Conservation (phyloP, 1,284 basidiomycete species). For the Exobasidium rhododendri region DNA sequence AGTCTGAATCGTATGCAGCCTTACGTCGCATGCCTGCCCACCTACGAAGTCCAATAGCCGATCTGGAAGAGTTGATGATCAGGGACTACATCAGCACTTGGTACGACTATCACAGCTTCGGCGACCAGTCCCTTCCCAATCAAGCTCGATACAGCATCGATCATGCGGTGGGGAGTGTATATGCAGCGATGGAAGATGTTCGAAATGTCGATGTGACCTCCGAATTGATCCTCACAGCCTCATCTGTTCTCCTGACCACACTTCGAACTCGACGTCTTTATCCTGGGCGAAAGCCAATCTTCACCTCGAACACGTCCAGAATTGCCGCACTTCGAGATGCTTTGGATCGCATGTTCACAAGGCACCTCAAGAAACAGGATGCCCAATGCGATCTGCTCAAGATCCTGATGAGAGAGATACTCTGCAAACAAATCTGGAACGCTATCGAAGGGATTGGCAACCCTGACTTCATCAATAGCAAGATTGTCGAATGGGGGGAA, state of each 20-base stretch:
- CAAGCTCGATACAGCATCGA: slow-evolving; percentile 37
- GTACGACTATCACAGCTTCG: slow-evolving; percentile 43
- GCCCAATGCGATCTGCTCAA: slow-evolving; percentile 31
- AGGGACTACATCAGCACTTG: slow-evolving; percentile 44
- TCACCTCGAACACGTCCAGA: slow-evolving; percentile 11
- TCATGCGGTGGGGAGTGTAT: slow-evolving; percentile 32
- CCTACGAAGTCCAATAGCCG: slow-evolving; percentile 22
- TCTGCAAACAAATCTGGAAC: slow-evolving; percentile 43
- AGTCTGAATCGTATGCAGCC: slow-evolving; percentile 3
- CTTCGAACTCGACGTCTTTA: slow-evolving; percentile 21
- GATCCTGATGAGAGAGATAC: slow-evolving; percentile 36
- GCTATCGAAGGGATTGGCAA: slow-evolving; percentile 38
- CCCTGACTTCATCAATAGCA: slow-evolving; percentile 44
- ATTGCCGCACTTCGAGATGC: slow-evolving; percentile 37
- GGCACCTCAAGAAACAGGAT: slow-evolving; percentile 31
- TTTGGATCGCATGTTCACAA: slow-evolving; percentile 31
- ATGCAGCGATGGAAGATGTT: slow-evolving; percentile 24
- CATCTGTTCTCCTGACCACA: slow-evolving; percentile 38
- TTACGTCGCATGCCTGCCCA: not conserved
- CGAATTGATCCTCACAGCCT: slow-evolving; percentile 38
- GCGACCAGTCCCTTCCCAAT: slow-evolving; percentile 35
- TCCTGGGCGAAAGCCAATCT: slow-evolving; percentile 1
- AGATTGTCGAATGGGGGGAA: slow-evolving; percentile 38
- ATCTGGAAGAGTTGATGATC: slow-evolving; percentile 31
- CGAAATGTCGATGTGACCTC: slow-evolving; percentile 33